Evolutionary conservation across 495 filamentous ascomycete species (phyloP).

Genomic region (Aspergillus indologenus): DNA sequence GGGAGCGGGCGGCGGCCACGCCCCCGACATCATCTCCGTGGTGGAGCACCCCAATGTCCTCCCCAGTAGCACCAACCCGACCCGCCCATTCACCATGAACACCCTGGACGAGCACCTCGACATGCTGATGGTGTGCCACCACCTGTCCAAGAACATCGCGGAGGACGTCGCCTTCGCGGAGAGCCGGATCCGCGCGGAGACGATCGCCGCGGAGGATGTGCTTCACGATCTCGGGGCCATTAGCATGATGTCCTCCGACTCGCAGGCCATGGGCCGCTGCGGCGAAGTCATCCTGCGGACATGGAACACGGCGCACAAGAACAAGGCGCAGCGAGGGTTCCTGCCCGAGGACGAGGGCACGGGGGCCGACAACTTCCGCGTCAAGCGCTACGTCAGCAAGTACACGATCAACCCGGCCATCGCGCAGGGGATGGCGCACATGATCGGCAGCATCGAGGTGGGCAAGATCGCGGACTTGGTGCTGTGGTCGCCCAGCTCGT

Average conservation of each 20-base stretch:
- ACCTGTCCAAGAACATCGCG: conserved; percentile 84
- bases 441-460: conserved; percentile 83
- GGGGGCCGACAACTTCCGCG: conserved; percentile 86
- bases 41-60: conserved; percentile 92
- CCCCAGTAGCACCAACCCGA: conserved; percentile 90
- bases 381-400: conserved; percentile 92
- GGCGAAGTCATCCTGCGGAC: conserved; percentile 93
- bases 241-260: conserved; percentile 97
- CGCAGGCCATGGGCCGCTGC: conserved; percentile 95
- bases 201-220: conserved; percentile 96
- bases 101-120: conserved; percentile 97
- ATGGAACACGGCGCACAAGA: conserved; percentile 98
- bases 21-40: conserved; percentile 93
- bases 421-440: conserved; percentile 87
- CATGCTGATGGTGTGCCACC: conserved; percentile 99
- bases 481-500: conserved; percentile 80
- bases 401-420: conserved; percentile 97
- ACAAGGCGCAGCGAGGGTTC: conserved; percentile 80
- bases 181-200: conserved; percentile 90
- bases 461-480: conserved; percentile 93
- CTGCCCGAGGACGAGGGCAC: conserved; percentile 77
- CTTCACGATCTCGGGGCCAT: conserved; percentile 95
- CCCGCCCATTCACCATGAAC: conserved; percentile 86
- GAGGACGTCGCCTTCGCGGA: conserved; percentile 97
- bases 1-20: conserved; percentile 93